Evolutionary conservation across 345 rosid species (phyloP).

Genomic region (Murraya paniculata): DNA sequence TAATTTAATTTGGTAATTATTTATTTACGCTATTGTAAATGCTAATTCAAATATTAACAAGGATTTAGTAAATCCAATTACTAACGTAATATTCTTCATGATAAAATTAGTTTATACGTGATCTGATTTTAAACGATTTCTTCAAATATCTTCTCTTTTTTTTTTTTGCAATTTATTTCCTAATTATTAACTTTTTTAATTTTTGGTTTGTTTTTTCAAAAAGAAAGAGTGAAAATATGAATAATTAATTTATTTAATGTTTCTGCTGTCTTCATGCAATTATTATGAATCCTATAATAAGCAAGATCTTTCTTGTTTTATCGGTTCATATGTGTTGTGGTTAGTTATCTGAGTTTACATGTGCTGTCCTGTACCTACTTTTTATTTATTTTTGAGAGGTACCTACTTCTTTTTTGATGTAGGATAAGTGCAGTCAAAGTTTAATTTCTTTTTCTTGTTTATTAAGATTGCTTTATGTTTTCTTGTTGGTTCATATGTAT

Average conservation of each 20-base stretch:
- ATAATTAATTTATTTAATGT: not conserved
- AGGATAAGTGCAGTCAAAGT: no score
- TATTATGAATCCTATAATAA: conserved; percentile 7
- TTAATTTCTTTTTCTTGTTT: no score
- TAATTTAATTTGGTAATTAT: not conserved
- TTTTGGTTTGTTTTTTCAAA: not conserved
- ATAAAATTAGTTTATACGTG: not conserved
- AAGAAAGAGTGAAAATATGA: not conserved
- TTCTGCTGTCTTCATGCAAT: conserved; percentile 1
- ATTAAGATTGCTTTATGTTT: no score
- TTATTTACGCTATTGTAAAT: not conserved
- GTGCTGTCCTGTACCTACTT: no score
- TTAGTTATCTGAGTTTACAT: not conserved
- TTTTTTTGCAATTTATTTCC: not conserved
- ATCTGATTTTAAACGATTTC: not conserved
- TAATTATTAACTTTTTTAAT: no score
- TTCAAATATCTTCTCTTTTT: not conserved
- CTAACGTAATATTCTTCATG: not conserved
- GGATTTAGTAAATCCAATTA: not conserved
- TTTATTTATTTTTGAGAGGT: no score
- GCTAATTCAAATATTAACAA: not conserved
- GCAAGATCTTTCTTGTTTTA: not conserved
- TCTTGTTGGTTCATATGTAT: no score
- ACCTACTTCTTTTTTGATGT: no score
- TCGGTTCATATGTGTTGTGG: not conserved